Base-by-base conservation (phyloP, 148 eudicot genomes). In the Rhododendron williamsianum region DNA sequence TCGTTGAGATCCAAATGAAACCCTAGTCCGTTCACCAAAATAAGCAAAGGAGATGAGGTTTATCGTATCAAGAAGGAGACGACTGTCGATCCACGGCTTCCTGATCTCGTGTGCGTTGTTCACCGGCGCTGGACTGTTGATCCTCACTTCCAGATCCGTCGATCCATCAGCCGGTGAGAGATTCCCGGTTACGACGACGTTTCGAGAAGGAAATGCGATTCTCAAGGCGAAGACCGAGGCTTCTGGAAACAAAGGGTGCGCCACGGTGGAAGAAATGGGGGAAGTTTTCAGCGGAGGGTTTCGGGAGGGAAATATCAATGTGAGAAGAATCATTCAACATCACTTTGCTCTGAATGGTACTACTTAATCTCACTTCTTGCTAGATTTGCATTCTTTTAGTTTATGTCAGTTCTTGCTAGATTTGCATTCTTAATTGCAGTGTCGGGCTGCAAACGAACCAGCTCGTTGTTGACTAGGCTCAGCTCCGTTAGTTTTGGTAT, bases 141-240 rank as follows among this genome's bases (percentile, higher is more conserved):
- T 91, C 35, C 89, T 93, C 33, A 90, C 90, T 82, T 88, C 92
- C 54, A 93, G 88, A 80, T 88, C 91, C 76, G 81, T 93, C 49
- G 94, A 93, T 87, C 92, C 91, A 5, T 83, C 90, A 6, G 9
- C 58, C 49, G 85, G 84, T n/a, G 36, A 84, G 35, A 36, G 77
- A 9, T 25, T 76, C 54, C 84, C 85, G n/a, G 30, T 72, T 74
- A 33, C 1, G 74, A 30, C 36, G 38, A 49, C 49, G 11, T 58
- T 45, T 33, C 30, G 2, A 4, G 72, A 76, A 76, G 60, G 36
- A 76, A 51, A 33, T 25, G 69, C 45, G 27, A 2, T 35, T 76
- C 48, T 43, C 76, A 6, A 1, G 21, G 45, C 33, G 9, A 78
- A 15, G 60, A 52, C 54, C 2, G 83, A 76, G 46, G 79, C 54